These are phyloP conservation scores for Cordyceps javanica DNA, from an alignment of 2,329 filamentous ascomycete species.

Conservation along the genomic window DNA sequence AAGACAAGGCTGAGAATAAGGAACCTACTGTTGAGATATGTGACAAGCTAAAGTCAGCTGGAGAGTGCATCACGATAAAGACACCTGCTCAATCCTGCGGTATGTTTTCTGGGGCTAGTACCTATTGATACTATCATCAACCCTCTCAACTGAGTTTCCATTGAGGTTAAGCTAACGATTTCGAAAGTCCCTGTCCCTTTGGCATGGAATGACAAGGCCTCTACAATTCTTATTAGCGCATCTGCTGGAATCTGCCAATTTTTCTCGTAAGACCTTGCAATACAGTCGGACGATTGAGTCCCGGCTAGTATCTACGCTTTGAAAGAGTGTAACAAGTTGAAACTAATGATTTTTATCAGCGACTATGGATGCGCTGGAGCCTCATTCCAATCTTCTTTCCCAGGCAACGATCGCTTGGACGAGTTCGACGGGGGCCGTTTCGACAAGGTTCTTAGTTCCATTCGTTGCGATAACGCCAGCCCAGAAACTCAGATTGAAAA, in stretches of 20 bases:
- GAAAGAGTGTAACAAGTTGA: not conserved
- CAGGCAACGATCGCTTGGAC: not conserved
- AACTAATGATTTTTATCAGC: not conserved
- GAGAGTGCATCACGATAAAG: not conserved
- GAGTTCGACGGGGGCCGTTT: not conserved
- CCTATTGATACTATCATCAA: not conserved
- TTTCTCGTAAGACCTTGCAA: not conserved
- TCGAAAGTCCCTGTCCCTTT: not conserved
- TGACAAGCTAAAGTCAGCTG: not conserved
- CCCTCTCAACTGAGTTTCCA: not conserved
- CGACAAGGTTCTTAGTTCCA: not conserved
- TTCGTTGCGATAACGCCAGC: not conserved
- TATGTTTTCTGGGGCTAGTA: not conserved
- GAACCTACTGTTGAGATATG: not conserved
- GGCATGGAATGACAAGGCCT: not conserved
- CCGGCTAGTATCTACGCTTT: not conserved
- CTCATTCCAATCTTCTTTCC: not conserved
- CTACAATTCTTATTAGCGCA: not conserved
- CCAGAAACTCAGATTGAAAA: not conserved
- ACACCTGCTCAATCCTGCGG: not conserved
- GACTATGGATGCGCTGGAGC: not conserved
- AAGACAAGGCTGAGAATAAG: not conserved
- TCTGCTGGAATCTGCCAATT: not conserved
- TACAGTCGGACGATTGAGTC: not conserved
- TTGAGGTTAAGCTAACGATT: not conserved